Evolutionary conservation across 163 green algal species (phyloP).

Genomic region (Chlamydomonas reinhardtii): DNA sequence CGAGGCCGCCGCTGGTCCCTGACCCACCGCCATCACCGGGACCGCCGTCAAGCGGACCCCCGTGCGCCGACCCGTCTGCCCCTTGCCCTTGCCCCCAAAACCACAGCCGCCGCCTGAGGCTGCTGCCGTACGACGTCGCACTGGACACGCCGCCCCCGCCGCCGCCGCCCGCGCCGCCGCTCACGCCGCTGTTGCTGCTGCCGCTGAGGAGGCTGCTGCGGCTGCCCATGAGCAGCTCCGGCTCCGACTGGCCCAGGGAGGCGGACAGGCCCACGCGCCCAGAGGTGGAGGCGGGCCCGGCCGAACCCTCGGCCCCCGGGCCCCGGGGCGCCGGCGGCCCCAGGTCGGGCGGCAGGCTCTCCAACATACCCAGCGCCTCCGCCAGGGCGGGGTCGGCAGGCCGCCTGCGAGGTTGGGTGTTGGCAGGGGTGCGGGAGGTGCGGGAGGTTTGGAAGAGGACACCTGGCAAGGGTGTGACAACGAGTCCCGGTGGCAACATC

Average conservation of each 20-base stretch:
- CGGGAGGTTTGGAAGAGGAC: neutral
- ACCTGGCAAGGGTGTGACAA: neutral
- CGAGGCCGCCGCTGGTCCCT: neutral
- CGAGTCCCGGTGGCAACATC: too few relatives aligned
- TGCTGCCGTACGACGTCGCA: slow-evolving; percentile 28
- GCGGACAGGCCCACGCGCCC: too few relatives aligned
- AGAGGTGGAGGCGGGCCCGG: neutral
- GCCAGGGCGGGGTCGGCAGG: neutral
- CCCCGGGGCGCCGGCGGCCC: neutral
- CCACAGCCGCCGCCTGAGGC: slow-evolving; percentile 27
- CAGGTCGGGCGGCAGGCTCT: slow-evolving; percentile 8
- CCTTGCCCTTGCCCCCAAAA: slow-evolving; percentile 10
- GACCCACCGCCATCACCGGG: neutral
- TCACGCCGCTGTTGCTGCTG: neutral
- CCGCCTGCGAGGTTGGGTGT: neutral
- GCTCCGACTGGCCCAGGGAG: too few relatives aligned
- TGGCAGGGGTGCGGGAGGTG: neutral
- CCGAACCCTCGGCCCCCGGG: neutral
- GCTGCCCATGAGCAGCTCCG: neutral
- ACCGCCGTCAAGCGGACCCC: neutral
- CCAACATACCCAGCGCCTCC: slow-evolving; percentile 25
- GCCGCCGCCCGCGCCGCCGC: neutral
- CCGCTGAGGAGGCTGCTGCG: too few relatives aligned
- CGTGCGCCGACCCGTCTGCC: neutral
- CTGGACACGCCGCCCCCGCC: neutral